These are phyloP conservation scores for Chrysoporthe cubensis DNA, from an alignment of 2,329 filamentous ascomycete genomes.

Conservation along the genomic window DNA sequence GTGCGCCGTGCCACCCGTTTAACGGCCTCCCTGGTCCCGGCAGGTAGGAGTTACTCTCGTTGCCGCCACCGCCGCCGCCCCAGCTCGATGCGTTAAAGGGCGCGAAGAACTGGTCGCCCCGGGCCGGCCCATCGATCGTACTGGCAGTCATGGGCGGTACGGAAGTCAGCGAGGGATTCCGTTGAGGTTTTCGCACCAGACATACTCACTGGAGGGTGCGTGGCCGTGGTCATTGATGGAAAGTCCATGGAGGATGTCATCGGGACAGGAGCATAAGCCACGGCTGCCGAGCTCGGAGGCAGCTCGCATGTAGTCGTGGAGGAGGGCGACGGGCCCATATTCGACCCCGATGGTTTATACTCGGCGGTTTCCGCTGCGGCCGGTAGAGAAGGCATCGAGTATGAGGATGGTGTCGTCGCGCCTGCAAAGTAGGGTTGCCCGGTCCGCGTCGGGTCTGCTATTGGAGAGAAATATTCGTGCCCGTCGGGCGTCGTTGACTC, in stretches of 20 bases:
- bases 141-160: slow-evolving; percentile 17
- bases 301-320: slow-evolving; percentile 19
- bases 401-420: slow-evolving; percentile 20
- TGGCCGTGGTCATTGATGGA: slow-evolving; percentile 22
- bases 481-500: slow-evolving; percentile 12
- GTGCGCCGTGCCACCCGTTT: slow-evolving; percentile 21
- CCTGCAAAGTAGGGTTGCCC: slow-evolving; percentile 16
- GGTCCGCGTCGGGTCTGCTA: slow-evolving; percentile 13
- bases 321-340: slow-evolving; percentile 17
- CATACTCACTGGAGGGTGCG: slow-evolving; percentile 26
- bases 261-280: slow-evolving; percentile 10
- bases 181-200: background rate
- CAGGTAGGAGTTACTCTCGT: slow-evolving; percentile 19
- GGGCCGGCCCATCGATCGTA: slow-evolving; percentile 18
- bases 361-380: slow-evolving; percentile 12
- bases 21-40: slow-evolving; percentile 17
- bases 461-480: slow-evolving; percentile 22
- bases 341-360: slow-evolving; percentile 17
- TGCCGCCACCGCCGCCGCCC: slow-evolving; percentile 10
- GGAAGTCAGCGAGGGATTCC: slow-evolving; percentile 18
- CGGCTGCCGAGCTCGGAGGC: background rate
- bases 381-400: slow-evolving; percentile 22
- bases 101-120: slow-evolving; percentile 21
- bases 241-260: slow-evolving; percentile 25
- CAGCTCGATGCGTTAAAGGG: slow-evolving; percentile 19